phyloP scores from a whole-genome alignment of 2,329 filamentous ascomycete genomes.

The Claviceps africana region DNA sequence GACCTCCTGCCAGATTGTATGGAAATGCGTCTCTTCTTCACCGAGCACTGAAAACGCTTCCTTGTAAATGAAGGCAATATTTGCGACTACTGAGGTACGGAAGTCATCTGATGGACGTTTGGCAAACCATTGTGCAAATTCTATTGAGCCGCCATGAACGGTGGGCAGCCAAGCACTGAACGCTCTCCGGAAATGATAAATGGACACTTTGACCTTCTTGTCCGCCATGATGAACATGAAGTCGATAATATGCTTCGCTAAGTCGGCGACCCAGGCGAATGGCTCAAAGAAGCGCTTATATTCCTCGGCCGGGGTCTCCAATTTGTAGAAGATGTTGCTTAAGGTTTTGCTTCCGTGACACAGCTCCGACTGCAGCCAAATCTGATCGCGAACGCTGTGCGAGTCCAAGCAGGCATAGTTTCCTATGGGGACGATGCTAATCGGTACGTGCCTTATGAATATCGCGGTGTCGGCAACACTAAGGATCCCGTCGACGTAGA shows the following conservation, averaged over 20 bases:
- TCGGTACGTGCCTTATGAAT: slow-evolving; percentile 43
- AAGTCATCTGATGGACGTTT: slow-evolving; percentile 44
- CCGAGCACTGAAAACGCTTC: slow-evolving; percentile 42
- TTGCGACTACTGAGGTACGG: slow-evolving; percentile 41
- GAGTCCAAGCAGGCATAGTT: slow-evolving; percentile 43
- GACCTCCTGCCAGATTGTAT: slow-evolving; percentile 42
- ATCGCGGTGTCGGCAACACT: slow-evolving; percentile 24
- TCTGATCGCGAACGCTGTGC: slow-evolving; percentile 32
- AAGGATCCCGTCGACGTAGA: slow-evolving; percentile 49
- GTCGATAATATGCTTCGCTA: slow-evolving; percentile 60
- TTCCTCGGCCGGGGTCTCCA: slow-evolving; percentile 40
- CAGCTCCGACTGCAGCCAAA: slow-evolving; percentile 49
- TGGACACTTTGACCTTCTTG: slow-evolving; percentile 23
- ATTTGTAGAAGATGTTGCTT: slow-evolving; percentile 54
- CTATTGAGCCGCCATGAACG: slow-evolving; percentile 26
- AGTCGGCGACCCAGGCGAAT: slow-evolving; percentile 57
- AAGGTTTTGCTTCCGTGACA: slow-evolving; percentile 24
- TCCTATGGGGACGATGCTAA: slow-evolving; percentile 48
- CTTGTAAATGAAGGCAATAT: slow-evolving; percentile 50
- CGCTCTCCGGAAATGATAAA: slow-evolving; percentile 40
- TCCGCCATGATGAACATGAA: slow-evolving; percentile 34
- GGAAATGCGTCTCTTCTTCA: slow-evolving; percentile 13
- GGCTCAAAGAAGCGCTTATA: slow-evolving; percentile 48
- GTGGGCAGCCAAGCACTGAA: slow-evolving; percentile 45
- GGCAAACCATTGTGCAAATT: slow-evolving; percentile 41